phyloP scores from a whole-genome alignment of 192 early-diverging fungal species.

The Phlyctochytrium arcticum region DNA sequence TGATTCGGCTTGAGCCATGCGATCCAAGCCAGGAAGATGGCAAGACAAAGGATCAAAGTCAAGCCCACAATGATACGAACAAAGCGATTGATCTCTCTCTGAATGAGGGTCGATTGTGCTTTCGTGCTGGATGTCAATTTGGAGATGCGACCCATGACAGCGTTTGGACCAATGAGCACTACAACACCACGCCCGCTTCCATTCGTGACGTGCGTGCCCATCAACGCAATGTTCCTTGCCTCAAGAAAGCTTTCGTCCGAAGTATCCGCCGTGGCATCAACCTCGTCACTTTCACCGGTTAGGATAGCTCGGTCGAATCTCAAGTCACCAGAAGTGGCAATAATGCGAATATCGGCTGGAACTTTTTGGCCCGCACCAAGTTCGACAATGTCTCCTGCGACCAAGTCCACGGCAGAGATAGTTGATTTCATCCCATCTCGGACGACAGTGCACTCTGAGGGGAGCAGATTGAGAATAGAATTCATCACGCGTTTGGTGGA shows the following conservation, averaged over 20 bases:
- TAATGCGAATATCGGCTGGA: slow-evolving; percentile 72
- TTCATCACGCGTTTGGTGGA: slow-evolving; percentile 62
- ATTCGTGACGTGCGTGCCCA: slow-evolving; percentile 65
- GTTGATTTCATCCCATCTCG: slow-evolving; percentile 53
- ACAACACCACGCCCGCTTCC: slow-evolving; percentile 73
- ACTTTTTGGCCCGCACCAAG: slow-evolving; percentile 66
- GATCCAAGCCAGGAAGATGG: slow-evolving; percentile 21
- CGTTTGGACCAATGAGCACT: slow-evolving; percentile 44
- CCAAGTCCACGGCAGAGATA: slow-evolving; percentile 56
- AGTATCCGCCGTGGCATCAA: slow-evolving; percentile 52
- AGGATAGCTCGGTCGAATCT: slow-evolving; percentile 74
- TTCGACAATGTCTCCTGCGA: slow-evolving; percentile 71
- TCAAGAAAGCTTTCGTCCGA: slow-evolving; percentile 77
- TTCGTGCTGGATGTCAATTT: slow-evolving; percentile 38
- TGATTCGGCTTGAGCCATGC: slow-evolving; percentile 3
- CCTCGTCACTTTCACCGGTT: slow-evolving; percentile 71
- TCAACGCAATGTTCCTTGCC: slow-evolving; percentile 78
- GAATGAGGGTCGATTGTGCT: slow-evolving; percentile 44
- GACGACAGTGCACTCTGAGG: slow-evolving; percentile 58
- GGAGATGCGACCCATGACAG: slow-evolving; percentile 14
- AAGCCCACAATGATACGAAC: slow-evolving; percentile 63
- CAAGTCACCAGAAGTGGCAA: slow-evolving; percentile 63
- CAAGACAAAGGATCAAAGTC: neutral
- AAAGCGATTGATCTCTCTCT: slow-evolving; percentile 62
- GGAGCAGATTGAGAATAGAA: slow-evolving; percentile 69